Base-by-base conservation (phyloP, 805 yeast genomes). In the Candida nonsorbophila region DNA sequence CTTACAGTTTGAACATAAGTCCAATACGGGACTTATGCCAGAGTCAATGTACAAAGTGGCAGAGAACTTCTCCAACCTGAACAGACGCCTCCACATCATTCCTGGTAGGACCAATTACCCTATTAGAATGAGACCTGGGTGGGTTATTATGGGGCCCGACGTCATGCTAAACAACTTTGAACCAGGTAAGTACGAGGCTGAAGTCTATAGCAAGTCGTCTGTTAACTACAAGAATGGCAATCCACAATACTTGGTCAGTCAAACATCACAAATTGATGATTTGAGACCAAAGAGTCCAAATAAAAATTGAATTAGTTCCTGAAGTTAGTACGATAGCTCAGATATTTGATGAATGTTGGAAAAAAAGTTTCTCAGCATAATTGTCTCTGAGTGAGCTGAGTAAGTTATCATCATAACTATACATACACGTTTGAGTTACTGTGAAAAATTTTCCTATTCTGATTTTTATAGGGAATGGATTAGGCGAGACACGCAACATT, bases 71-170 rank as follows among this genome's bases (percentile, higher is more conserved):
- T 77, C 92, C 14, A 78, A 80, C 32, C 82, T 92, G 32, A 79
- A 79, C 20, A 70, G 90, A 49, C 70, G 96, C 43, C 55, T 90
- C 18, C 97, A 90, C 52, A 84, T 88, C 18, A 70, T 90, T 14
- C 95, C 96, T 1, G 69, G 82, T 9, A 61, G 71, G 41, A 62
- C 65, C 38, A 71, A 79, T 21, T 72, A 70, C 20, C 81, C 83
- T 18, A 72, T 82, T 12, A 70, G 68, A 38, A 52, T 74, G 36
- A 74, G 96, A 47, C 79, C 77, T 7, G 97, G 97, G 4, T 88
- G 97, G 97, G 92, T 85, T 4, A 73, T 87, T 7, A 64, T 84
- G 69, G 72, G 87, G 44, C 96, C 96, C 1, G 95, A 87, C 55
- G 75, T 82, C 3, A 53, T 85, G 41, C 47, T 85, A 17, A 74